These are phyloP conservation scores for Pythium brachiatum DNA, from an alignment of 352 stramenopile species.

Conservation along the genomic window DNA sequence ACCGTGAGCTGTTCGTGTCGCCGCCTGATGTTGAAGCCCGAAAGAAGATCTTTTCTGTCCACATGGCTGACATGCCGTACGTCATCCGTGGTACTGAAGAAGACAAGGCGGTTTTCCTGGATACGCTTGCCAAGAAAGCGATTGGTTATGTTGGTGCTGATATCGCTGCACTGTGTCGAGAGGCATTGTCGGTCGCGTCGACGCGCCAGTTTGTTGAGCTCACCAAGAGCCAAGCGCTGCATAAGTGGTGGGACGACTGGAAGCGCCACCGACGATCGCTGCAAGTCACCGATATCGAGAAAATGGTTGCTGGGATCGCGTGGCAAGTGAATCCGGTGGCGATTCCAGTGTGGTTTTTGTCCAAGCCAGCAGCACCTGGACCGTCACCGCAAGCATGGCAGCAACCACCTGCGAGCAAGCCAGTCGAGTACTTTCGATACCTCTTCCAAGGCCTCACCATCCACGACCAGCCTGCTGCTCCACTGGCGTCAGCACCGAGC, in stretches of 20 bases:
- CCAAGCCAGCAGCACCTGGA: slow-evolving; percentile 23
- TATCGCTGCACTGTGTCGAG: slow-evolving; percentile 72
- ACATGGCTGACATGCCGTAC: slow-evolving; percentile 48
- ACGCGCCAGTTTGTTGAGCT: slow-evolving; percentile 60
- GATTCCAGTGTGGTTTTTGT: slow-evolving; percentile 71
- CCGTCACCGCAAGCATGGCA: not conserved
- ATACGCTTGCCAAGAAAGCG: slow-evolving; percentile 39
- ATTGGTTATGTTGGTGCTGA: slow-evolving; percentile 83
- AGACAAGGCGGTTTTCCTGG: slow-evolving; percentile 33
- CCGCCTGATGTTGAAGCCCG: slow-evolving; percentile 42
- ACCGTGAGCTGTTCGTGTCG: slow-evolving; percentile 70
- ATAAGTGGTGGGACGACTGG: slow-evolving; percentile 63
- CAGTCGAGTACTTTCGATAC: slow-evolving; percentile 46
- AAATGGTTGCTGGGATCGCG: slow-evolving; percentile 46
- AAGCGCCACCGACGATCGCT: slow-evolving; percentile 41
- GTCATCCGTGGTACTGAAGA: not conserved
- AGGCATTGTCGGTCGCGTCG: slow-evolving; percentile 66
- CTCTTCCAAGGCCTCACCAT: slow-evolving; percentile 27
- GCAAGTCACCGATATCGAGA: slow-evolving; percentile 37
- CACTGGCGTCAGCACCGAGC: not conserved
- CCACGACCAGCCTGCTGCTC: not conserved
- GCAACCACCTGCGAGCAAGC: slow-evolving; percentile 1
- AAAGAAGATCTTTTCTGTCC: slow-evolving; percentile 62
- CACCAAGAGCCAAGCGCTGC: slow-evolving; percentile 43
- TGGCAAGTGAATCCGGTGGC: slow-evolving; percentile 57